Conservation (phyloP, 495 filamentous ascomycete species). For the Acidiella bohemica region DNA sequence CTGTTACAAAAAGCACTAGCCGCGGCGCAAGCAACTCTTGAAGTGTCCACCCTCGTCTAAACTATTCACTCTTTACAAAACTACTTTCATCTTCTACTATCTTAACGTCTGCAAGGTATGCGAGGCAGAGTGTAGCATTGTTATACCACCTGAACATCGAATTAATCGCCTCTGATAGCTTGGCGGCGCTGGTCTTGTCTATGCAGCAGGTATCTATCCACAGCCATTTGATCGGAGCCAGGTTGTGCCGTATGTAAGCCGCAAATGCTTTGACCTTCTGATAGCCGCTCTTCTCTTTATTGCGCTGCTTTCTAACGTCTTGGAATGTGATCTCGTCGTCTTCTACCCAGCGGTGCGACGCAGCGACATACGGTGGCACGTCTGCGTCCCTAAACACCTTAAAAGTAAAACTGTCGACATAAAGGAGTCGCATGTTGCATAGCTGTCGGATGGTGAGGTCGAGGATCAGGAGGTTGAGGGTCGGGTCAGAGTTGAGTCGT, state of each 20-base stretch:
- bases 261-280: slow-evolving; percentile 2
- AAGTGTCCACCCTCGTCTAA: slow-evolving; percentile 8
- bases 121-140: slow-evolving; percentile 5
- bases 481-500: too few species aligned
- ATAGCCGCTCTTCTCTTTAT: neutral
- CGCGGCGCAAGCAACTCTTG: slow-evolving; percentile 17
- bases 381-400: neutral
- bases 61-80: slow-evolving; percentile 5
- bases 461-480: too few species aligned
- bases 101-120: slow-evolving; percentile 8
- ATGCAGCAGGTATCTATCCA: too few species aligned
- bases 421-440: slow-evolving; percentile 4
- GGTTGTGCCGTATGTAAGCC: neutral
- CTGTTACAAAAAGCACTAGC: slow-evolving; percentile 5
- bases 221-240: neutral
- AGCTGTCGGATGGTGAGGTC: too few species aligned
- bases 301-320: neutral
- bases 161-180: slow-evolving; percentile 11
- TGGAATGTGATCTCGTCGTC: neutral
- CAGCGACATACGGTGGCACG: slow-evolving; percentile 1
- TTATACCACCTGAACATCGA: slow-evolving; percentile 14
- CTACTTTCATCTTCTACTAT: neutral
- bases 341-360: neutral
- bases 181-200: too few species aligned
- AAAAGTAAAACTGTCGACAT: slow-evolving; percentile 1